phyloP scores from a whole-genome alignment of 2,329 filamentous ascomycete genomes.

The Cercospora beticola region DNA sequence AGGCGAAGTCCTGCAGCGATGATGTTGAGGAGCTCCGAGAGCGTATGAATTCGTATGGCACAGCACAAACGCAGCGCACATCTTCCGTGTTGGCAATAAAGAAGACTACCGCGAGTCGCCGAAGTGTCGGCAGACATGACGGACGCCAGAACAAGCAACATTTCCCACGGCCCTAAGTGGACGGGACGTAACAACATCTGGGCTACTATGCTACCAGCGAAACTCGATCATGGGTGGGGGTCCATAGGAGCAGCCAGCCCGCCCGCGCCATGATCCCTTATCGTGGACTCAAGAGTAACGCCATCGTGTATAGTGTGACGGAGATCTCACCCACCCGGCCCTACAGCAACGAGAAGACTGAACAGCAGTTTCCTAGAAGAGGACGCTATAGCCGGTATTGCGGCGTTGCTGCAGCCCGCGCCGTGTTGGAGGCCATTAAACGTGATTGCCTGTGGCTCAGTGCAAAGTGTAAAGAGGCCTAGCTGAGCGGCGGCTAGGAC shows the following conservation, averaged over 20 bases:
- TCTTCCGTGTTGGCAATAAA: not conserved
- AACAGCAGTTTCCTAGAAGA: not conserved
- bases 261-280: conserved; percentile 12
- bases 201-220: conserved; percentile 18
- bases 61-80: conserved; percentile 11
- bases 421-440: conserved; percentile 4
- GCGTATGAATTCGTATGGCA: conserved; percentile 10
- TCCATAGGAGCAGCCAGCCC: not conserved
- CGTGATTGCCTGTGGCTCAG: conserved; percentile 2
- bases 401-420: conserved; percentile 13
- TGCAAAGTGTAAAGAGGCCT: not conserved
- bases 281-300: conserved; percentile 17
- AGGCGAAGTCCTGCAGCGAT: conserved; percentile 7
- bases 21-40: conserved; percentile 6
- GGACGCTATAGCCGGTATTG: not conserved
- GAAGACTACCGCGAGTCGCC: conserved; percentile 10
- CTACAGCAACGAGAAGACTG: not conserved
- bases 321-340: conserved; percentile 10
- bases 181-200: conserved; percentile 19
- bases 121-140: conserved; percentile 23
- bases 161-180: conserved; percentile 17
- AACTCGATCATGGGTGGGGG: conserved; percentile 13
- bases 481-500: not conserved
- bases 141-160: conserved; percentile 13
- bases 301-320: conserved; percentile 15